Base-by-base conservation (phyloP, 2,329 filamentous ascomycete genomes). In the Colletotrichum eleusines region DNA sequence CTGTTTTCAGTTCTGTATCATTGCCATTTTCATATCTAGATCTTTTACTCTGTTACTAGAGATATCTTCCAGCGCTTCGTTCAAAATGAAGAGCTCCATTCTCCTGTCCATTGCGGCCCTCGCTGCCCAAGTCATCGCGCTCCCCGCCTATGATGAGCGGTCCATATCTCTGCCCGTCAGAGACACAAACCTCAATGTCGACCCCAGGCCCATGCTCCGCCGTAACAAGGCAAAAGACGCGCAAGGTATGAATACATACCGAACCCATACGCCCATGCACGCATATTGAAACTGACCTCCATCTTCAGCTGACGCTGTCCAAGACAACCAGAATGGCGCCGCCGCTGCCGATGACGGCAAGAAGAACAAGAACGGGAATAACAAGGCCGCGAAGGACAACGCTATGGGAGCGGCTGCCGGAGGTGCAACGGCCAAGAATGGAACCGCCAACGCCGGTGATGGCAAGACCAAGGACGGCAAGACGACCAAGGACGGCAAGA, bases 71-170 rank as follows among this genome's bases (percentile, higher is more conserved):
- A 68, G 53, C 26, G 40, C 55, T 33, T 61, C 61, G 31, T 57
- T n/a, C 50, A 69, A 48, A 57, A 73, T 73, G 72, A 73, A 73
- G 72, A 71, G 69, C 55, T 61, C 72, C 42, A 50, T 73, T 26
- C 51, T 72, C 20, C 44, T 72, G 16, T 72, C 72, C 40, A 59
- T 73, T 50, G 72, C 65, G 69, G 72, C 69, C 23, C 59, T 73
- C 35, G 72, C 72, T 35, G 64, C 72, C 61, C 64, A 72, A n/a
- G 72, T 69, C n/a, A 63, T 72, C 46, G 69, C 72, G 33, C 63
- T 69, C 44, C 69, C 69, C 5, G 57, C 68, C 35, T 46, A 28
- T 12, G 53, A 69, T 40, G 69, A 63, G 44, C 64, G 64, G n/a
- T 63, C 69, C 46, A 38, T 71, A 28, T 28, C 53, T 16, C 64